Evolutionary conservation across 768 basidiomycete genomes (phyloP), one percentile per base, ranked within the genome.

Genomic region (Rhodosporidiobolus sp.): DNA sequence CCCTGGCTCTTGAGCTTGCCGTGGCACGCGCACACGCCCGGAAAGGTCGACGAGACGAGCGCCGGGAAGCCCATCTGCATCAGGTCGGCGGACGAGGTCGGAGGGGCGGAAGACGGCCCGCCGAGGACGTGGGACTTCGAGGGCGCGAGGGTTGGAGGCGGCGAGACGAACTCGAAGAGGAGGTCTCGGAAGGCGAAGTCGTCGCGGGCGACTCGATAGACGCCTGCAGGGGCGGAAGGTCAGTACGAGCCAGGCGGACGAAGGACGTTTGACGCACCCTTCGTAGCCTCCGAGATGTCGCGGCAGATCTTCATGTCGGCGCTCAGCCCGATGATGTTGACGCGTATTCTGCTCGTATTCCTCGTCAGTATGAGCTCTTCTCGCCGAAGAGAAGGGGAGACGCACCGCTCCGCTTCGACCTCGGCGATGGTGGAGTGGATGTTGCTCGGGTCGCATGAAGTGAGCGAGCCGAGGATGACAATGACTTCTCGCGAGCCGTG

Each of bases 61-160:
- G 90, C 92, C 3, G 96, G 96, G 82, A 99, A 99, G 16, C 96
- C 96, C 92, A 99, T 98, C 86, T 96, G 90, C 90, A 99, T 96
- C 63, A 99, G 84, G 82, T 98, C 95, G 0, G 91, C 89, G 1
- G 89, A 86, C 30, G 86, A 86, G 82, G 60, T 69, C 22, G 73
- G 74, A 30, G 70, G 60, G 84, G 80, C 30, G 63, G 87, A 74
- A 6, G 86, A 84, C 10, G 85, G 86, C 79, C 91, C 90, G 46
- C 72, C 72, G 34, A 73, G 66, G 55, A 74, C 70, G 59, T 66
- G 74, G 14, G 81, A 73, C 59, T 79, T 79, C 2, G 69, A 57
- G 5, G 54, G 24, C 0, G 73, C 61, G 68, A 71, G 56, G 20
- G 80, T 81, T 1, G 94, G 92, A 0, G 96, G 96, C 0, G 96